Evolutionary conservation across 768 basidiomycete species (phyloP).

Genomic region (button mushroom (Agaricus bisporus)): DNA sequence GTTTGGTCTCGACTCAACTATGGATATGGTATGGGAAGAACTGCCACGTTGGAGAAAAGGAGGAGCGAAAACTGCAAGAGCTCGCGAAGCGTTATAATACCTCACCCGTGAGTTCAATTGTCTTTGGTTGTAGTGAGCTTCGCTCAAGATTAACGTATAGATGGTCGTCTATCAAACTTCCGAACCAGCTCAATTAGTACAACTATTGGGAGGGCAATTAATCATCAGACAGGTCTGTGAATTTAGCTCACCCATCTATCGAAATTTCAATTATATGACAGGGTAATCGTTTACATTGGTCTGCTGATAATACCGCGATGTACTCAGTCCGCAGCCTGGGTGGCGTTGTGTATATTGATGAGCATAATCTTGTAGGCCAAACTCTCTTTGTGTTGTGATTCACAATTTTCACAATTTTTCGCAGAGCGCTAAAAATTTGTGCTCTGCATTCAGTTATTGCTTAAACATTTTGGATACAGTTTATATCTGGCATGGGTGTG

Average conservation of each 20-base stretch:
- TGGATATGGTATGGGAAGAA: constrained; percentile 75
- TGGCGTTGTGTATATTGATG: constrained; percentile 58
- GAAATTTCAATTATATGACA: not conserved
- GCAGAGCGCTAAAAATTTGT: constrained; percentile 60
- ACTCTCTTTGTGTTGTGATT: not conserved
- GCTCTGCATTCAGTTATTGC: constrained; percentile 84
- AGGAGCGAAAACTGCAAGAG: constrained; percentile 63
- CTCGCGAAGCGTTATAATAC: constrained; percentile 72
- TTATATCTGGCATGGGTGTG: constrained; percentile 80
- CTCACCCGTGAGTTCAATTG: constrained; percentile 37
- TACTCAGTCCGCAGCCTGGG: constrained; percentile 54
- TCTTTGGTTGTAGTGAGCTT: not conserved
- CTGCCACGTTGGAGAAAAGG: constrained; percentile 46
- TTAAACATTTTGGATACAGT: constrained; percentile 61
- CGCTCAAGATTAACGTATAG: constrained; percentile 18
- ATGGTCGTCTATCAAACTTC: constrained; percentile 47
- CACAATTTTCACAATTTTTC: not conserved
- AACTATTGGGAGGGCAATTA: constrained; percentile 62
- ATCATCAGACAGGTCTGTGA: constrained; percentile 63
- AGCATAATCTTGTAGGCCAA: constrained; percentile 57
- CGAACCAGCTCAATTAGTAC: constrained; percentile 60
- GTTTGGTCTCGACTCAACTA: constrained; percentile 61
- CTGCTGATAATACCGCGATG: constrained; percentile 76
- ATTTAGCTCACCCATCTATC: not conserved
- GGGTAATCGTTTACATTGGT: constrained; percentile 47